A percentile compares a stretch with the other conserved stretches of the same genome.
Evolutionary conservation across 2,329 filamentous ascomycete species (phyloP).

Genomic region (Dendrostoma leiphaemia): DNA sequence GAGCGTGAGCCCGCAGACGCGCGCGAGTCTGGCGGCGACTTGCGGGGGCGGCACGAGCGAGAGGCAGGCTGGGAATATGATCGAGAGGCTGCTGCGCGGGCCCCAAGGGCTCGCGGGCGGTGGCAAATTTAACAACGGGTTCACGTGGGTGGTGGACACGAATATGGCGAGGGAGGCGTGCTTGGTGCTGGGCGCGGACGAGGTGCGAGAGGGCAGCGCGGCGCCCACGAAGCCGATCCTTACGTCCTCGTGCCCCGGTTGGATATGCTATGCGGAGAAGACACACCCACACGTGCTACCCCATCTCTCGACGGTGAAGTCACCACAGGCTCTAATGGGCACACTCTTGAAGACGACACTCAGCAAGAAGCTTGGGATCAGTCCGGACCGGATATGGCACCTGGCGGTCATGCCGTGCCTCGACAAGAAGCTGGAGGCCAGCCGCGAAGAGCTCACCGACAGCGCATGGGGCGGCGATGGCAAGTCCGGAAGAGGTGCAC

Average conservation of each 20-base stretch:
- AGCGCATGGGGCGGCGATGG: constrained; percentile 62
- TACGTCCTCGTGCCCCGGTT: constrained; percentile 90
- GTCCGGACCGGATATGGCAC: constrained; percentile 86
- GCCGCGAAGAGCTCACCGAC: constrained; percentile 86
- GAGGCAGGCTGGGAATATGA: constrained; percentile 74
- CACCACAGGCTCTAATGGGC: constrained; percentile 87
- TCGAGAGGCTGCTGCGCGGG: constrained; percentile 75
- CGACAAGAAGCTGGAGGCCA: constrained; percentile 97
- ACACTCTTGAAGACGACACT: constrained; percentile 87
- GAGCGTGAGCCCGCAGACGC: constrained; percentile 86
- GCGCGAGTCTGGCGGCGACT: constrained; percentile 84
- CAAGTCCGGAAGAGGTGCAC: constrained; percentile 54
- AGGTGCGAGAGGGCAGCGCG: constrained; percentile 51
- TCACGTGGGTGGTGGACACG: constrained; percentile 89
- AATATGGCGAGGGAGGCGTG: constrained; percentile 79
- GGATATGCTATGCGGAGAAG: constrained; percentile 99
- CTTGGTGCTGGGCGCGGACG: constrained; percentile 75
- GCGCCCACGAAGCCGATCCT: constrained; percentile 59
- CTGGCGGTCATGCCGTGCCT: constrained; percentile 97
- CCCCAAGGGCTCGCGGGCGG: constrained; percentile 66
- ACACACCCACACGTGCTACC: constrained; percentile 92
- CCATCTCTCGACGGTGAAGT: constrained; percentile 88
- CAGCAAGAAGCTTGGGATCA: constrained; percentile 67
- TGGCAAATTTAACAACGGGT: constrained; percentile 71
- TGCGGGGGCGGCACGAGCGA: constrained; percentile 71